Percentiles rank a stretch among this genome's conserved stretches.
Conservation (phyloP, 2,329 filamentous ascomycete genomes). For the Colletotrichum australisinense region DNA sequence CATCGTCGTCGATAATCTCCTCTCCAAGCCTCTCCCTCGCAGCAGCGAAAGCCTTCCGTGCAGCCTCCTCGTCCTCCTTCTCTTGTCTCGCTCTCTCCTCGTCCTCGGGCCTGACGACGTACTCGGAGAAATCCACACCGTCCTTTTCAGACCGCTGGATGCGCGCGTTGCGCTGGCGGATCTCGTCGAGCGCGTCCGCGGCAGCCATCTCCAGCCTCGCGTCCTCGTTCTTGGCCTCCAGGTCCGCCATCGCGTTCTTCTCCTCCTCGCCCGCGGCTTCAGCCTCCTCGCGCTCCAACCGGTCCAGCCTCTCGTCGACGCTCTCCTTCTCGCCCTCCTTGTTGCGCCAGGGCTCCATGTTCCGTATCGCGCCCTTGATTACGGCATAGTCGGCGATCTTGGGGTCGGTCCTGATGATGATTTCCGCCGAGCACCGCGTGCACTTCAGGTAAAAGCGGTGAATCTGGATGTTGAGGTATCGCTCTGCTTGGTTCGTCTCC, state of each 20-base stretch:
- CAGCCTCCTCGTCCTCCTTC: slow-evolving; percentile 85
- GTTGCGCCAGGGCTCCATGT: slow-evolving; percentile 90
- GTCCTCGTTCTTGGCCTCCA: slow-evolving; percentile 93
- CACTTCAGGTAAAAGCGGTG: slow-evolving; percentile 86
- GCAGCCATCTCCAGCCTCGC: slow-evolving; percentile 96
- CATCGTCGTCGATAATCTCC: slow-evolving; percentile 51
- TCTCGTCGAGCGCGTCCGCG: slow-evolving; percentile 95
- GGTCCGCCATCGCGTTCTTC: slow-evolving; percentile 91
- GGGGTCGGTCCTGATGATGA: slow-evolving; percentile 94
- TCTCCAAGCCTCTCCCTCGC: slow-evolving; percentile 68
- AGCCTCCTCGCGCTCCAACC: slow-evolving; percentile 81
- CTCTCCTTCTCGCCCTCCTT: slow-evolving; percentile 76
- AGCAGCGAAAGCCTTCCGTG: slow-evolving; percentile 79
- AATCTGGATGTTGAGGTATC: slow-evolving; percentile 89
- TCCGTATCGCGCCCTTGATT: slow-evolving; percentile 86
- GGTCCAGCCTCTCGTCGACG: slow-evolving; percentile 86
- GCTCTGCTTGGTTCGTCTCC: slow-evolving; percentile 87
- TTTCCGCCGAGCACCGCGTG: slow-evolving; percentile 78
- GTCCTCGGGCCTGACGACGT: slow-evolving; percentile 65
- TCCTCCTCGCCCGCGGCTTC: slow-evolving; percentile 74
- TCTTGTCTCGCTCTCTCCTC: slow-evolving; percentile 75
- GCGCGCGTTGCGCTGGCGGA: slow-evolving; percentile 89
- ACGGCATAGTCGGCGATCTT: slow-evolving; percentile 92
- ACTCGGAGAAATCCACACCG: slow-evolving; percentile 68
- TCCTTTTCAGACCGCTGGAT: slow-evolving; percentile 81